These are phyloP conservation scores for Penicillium fuscoglaucum DNA, from an alignment of 2,329 filamentous ascomycete species.

Conservation along the genomic window DNA sequence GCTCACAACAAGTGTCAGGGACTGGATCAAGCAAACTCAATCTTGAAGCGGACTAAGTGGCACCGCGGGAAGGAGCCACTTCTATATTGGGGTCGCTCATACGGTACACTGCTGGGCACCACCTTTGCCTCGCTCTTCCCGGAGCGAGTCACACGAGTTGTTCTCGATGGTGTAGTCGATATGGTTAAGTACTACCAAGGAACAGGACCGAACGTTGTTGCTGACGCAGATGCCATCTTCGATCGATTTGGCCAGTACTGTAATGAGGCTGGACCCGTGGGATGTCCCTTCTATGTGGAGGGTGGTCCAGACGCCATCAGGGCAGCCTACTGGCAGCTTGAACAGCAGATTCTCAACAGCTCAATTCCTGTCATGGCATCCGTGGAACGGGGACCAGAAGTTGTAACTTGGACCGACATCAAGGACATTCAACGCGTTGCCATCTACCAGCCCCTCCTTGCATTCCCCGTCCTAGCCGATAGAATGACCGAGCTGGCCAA, in stretches of 20 bases:
- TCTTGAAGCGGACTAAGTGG: slow-evolving; percentile 34
- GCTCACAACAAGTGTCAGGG: slow-evolving; percentile 20
- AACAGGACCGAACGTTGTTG: slow-evolving; percentile 26
- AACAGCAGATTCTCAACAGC: slow-evolving; percentile 25
- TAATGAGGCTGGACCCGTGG: slow-evolving; percentile 25
- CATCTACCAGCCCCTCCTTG: slow-evolving; percentile 35
- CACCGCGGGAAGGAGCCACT: slow-evolving; percentile 33
- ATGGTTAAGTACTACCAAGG: slow-evolving; percentile 37
- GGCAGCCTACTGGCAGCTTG: slow-evolving; percentile 26
- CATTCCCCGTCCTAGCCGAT: slow-evolving; percentile 31
- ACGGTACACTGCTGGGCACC: slow-evolving; percentile 49
- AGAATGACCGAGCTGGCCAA: slow-evolving; percentile 26
- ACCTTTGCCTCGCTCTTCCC: slow-evolving; percentile 52
- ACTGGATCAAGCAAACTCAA: slow-evolving; percentile 19
- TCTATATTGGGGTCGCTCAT: slow-evolving; percentile 47
- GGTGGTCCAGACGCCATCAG: slow-evolving; percentile 34
- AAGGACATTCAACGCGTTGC: slow-evolving; percentile 32
- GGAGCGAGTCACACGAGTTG: slow-evolving; percentile 33
- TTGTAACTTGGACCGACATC: slow-evolving; percentile 39
- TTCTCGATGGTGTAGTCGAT: slow-evolving; percentile 43
- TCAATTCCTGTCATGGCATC: slow-evolving; percentile 36
- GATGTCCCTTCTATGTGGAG: slow-evolving; percentile 33
- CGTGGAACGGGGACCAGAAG: slow-evolving; percentile 32
- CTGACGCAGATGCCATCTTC: slow-evolving; percentile 40
- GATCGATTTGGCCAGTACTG: slow-evolving; percentile 37